A percentile compares a stretch with the other conserved stretches of the same genome.
phyloP scores from a whole-genome alignment of 73 alveolate genomes.

The Tetrahymena malaccensis region DNA sequence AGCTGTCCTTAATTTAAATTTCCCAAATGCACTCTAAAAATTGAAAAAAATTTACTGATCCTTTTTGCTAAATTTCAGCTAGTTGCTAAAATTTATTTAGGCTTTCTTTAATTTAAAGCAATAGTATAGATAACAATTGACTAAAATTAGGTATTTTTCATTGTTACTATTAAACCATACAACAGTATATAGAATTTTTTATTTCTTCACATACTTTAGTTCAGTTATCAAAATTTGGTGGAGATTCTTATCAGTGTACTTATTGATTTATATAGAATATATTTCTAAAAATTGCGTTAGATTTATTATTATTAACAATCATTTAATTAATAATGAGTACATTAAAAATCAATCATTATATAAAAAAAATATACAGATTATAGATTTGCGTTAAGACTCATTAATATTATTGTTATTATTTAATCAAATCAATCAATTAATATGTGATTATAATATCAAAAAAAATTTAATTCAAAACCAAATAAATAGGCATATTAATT shows the following conservation, averaged over 20 bases:
- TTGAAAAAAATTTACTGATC: background rate
- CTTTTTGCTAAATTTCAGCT: background rate
- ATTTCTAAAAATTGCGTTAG: background rate
- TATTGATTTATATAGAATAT: background rate
- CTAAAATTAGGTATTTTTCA: too few species aligned
- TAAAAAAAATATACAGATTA: background rate
- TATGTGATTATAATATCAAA: background rate
- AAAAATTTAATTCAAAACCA: background rate
- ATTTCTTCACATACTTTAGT: background rate
- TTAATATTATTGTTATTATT: background rate
- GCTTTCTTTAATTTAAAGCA: background rate
- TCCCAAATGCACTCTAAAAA: background rate
- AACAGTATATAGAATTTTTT: too few species aligned
- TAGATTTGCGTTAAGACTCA: background rate
- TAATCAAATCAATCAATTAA: background rate
- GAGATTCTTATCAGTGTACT: too few species aligned
- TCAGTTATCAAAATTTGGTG: background rate
- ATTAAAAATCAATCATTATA: background rate
- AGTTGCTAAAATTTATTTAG: background rate
- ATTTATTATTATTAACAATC: background rate
- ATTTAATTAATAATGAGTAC: background rate
- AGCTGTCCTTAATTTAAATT: background rate
- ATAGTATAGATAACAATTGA: too few species aligned
- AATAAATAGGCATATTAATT: background rate
- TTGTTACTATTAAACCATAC: too few species aligned